These are phyloP conservation scores for Macadamia tetraphylla DNA, from an alignment of 164 flowering plant species.

Conservation along the genomic window DNA sequence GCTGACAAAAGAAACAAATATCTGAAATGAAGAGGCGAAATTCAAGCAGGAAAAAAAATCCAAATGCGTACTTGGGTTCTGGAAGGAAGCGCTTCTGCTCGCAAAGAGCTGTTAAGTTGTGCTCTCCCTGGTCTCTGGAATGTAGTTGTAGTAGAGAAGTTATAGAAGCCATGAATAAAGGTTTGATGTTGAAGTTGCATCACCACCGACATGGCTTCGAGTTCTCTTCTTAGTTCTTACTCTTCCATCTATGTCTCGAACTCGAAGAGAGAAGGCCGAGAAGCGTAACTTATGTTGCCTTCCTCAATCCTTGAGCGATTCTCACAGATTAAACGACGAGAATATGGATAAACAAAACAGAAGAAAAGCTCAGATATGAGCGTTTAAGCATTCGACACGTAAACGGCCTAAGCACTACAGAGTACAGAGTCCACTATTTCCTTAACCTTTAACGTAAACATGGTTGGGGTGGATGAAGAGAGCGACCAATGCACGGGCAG, in stretches of 20 bases:
- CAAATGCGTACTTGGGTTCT: conserved; percentile 51
- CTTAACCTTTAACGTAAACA: no score
- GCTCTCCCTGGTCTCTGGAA: conserved; percentile 13
- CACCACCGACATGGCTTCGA: conserved; percentile 15
- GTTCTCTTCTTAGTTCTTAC: no score
- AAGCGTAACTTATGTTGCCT: background rate
- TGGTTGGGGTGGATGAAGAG: no score
- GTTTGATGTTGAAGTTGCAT: conserved; percentile 22
- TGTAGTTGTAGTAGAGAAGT: conserved; percentile 15
- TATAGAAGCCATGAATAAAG: conserved; percentile 19
- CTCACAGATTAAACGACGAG: background rate
- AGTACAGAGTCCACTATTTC: no score
- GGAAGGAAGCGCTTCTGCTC: conserved; percentile 40
- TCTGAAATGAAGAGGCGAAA: background rate
- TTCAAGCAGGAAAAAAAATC: background rate
- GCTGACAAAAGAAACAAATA: background rate
- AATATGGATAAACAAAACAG: background rate
- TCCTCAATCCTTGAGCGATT: background rate
- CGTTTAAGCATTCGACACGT: conserved; percentile 30
- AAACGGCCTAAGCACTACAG: background rate
- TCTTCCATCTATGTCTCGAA: no score
- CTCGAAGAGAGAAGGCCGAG: background rate
- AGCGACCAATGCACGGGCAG: no score
- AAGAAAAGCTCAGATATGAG: no score
- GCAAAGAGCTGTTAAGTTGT: conserved; percentile 17